Evolutionary conservation across 495 filamentous ascomycete species (phyloP), one percentile per base, ranked within the genome.

Genomic region (Darksidea phi): DNA sequence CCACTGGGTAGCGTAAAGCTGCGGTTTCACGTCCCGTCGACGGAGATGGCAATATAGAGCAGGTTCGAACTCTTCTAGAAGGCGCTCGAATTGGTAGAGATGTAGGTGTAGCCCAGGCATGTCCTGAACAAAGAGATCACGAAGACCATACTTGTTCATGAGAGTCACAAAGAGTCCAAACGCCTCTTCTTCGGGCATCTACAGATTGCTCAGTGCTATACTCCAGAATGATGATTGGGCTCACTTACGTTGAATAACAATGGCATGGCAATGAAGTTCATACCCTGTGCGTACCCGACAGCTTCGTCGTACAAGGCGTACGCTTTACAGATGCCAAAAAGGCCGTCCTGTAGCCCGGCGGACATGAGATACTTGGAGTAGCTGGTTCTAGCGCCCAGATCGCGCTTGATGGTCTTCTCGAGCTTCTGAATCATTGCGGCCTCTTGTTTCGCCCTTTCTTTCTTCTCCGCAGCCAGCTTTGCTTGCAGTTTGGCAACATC

Each of bases 261-360:
- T n/a, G 95, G 94, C 88, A 97, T 97, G 17, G 87, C 88, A 52
- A 99, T 84, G 70, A 99, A 99, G 63, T 97, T 99, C 88, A 99
- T 97, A 60, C 94, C 94, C 71, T 99, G 94, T 6, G 94, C 94
- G 75, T 99, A 99, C 15, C 94, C 92, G 8, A 99, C 93, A 8
- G 79, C 86, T 57, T 95, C 90, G 73, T 99, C 94, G 67, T 91
- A 96, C 41, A 99, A 77, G 0, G 94, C 94, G 73, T 99, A 99
- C 13, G 95, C 93, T 76, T 99, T 99, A 73, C 94, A 97, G 21
- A 97, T 80, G 7, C 91, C 90, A 72, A 96, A 97, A 24, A 99
- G 80, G 26, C 90, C 89, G 70, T 99, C 95, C 72, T 99, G 94
- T 54, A 94, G 87, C 41, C 91, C 91, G 57, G 90, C 86, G 24